phyloP scores from a whole-genome alignment of 2,329 filamentous ascomycete species.

The Bipolaris cookei region DNA sequence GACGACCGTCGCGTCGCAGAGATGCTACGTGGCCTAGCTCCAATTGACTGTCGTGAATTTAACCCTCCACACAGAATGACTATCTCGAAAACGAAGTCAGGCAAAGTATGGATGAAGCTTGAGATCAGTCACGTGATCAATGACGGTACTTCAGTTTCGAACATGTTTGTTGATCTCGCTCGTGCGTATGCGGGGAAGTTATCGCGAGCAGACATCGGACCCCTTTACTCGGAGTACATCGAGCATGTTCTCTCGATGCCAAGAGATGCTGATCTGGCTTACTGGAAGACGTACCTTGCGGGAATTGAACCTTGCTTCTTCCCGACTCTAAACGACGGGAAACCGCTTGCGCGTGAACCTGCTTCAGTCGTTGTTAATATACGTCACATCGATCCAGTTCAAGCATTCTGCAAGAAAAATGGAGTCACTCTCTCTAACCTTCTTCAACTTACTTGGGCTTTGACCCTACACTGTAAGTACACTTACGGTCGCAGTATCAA shows the following conservation, averaged over 20 bases:
- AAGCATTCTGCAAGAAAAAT: constrained; percentile 49
- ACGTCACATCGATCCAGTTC: constrained; percentile 32
- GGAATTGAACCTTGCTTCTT: constrained; percentile 57
- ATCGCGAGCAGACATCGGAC: constrained; percentile 41
- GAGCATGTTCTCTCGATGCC: constrained; percentile 38
- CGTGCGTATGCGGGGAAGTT: constrained; percentile 55
- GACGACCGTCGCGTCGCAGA: constrained; percentile 27
- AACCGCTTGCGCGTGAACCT: constrained; percentile 47
- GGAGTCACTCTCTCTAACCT: constrained; percentile 58
- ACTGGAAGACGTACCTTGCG: constrained; percentile 55
- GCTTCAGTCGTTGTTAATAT: constrained; percentile 49
- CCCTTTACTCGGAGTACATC: constrained; percentile 50
- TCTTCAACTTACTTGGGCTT: constrained; percentile 60
- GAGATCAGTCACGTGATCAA: constrained; percentile 60
- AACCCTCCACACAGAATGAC: constrained; percentile 55
- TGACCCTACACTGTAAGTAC: constrained; percentile 52
- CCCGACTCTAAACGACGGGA: constrained; percentile 48
- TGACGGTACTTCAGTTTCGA: constrained; percentile 59
- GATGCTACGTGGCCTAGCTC: constrained; percentile 27
- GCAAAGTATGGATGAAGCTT: constrained; percentile 53
- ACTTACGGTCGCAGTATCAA: neutral
- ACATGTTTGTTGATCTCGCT: constrained; percentile 56
- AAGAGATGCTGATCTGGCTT: constrained; percentile 45
- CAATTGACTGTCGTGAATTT: constrained; percentile 38
- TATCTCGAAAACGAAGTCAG: constrained; percentile 51